Evolutionary conservation across 2,329 filamentous ascomycete genomes (phyloP), one percentile per base, ranked within the genome.

Genomic region (Tolypocladium inflatum): DNA sequence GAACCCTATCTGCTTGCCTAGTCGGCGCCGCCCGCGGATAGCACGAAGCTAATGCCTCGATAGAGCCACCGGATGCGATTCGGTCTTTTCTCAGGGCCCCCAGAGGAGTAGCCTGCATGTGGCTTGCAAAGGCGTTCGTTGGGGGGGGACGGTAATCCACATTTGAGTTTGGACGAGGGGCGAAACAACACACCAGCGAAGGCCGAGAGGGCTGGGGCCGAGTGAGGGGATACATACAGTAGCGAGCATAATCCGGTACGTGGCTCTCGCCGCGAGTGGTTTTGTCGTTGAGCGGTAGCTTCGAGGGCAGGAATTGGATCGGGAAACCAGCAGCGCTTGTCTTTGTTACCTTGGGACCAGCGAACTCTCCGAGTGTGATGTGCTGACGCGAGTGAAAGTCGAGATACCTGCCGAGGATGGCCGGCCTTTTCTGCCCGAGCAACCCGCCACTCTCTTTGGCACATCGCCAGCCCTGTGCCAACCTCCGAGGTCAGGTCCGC

Each of bases 21-120:
- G 6, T 50, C 45, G n/a, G 45, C 26, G 13, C 43, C 4, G 45
- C 30, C 26, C 45, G 26, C 26, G 6, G n/a, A 6, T 39, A 11
- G 21, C 19, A 41, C 51, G 15, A 19, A 59, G 58, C 71, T 72
- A 63, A 70, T 56, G 26, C 41, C 53, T 53, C 38, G 54, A 62
- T 72, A 91, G 87, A 89, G 86, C 72, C 88, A 91, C 74, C 86
- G 88, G 60, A 86, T 90, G 81, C 83, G 88, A 67, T 87, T 91
- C 71, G 87, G 87, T 56, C 76, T 90, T 60, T 89, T 91, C 71
- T 88, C 86, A 60, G 85, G 85, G 39, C 74, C 82, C 61, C 84
- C 85, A 51, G 87, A 89, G 66, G 86, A 89, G 58, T 66, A 61
- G 42, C 23, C 19, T 19, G 26, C 33, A n/a, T 42, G 30, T 48